These are phyloP conservation scores for Brettanomyces sp. DNA, from an alignment of 805 yeast genomes.

Conservation along the genomic window DNA sequence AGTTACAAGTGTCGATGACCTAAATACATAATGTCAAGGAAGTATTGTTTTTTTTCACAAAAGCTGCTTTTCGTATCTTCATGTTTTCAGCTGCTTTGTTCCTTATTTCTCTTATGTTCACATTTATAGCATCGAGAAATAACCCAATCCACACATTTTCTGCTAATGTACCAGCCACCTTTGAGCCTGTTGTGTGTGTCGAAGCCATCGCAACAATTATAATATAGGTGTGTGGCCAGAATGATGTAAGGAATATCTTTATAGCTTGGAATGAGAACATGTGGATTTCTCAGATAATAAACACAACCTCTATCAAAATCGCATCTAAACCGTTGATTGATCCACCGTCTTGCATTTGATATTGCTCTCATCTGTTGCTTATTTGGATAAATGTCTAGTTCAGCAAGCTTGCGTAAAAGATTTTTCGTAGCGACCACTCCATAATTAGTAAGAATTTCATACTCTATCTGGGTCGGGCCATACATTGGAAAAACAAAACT, in stretches of 20 bases:
- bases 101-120: neutral
- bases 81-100: neutral
- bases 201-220: slow-evolving; percentile 12
- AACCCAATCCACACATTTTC: slow-evolving; percentile 19
- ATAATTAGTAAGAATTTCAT: slow-evolving; percentile 18
- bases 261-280: slow-evolving; percentile 22
- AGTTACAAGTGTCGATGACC: no score
- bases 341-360: slow-evolving; percentile 24
- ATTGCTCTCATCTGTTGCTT: slow-evolving; percentile 23
- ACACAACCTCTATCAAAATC: slow-evolving; percentile 12
- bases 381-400: slow-evolving; percentile 16
- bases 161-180: slow-evolving; percentile 22
- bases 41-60: no score
- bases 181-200: slow-evolving; percentile 20
- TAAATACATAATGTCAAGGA: neutral
- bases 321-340: slow-evolving; percentile 22
- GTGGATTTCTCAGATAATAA: slow-evolving; percentile 19
- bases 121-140: slow-evolving; percentile 16
- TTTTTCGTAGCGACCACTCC: slow-evolving; percentile 22
- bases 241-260: slow-evolving; percentile 21
- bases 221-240: slow-evolving; percentile 21
- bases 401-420: slow-evolving; percentile 14
- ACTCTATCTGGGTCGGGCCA: slow-evolving; percentile 24
- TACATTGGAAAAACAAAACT: slow-evolving; percentile 20
- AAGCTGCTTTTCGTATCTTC: no score